These are phyloP conservation scores for Neobulgaria alba DNA, from an alignment of 2,329 filamentous ascomycete species.

Conservation along the genomic window DNA sequence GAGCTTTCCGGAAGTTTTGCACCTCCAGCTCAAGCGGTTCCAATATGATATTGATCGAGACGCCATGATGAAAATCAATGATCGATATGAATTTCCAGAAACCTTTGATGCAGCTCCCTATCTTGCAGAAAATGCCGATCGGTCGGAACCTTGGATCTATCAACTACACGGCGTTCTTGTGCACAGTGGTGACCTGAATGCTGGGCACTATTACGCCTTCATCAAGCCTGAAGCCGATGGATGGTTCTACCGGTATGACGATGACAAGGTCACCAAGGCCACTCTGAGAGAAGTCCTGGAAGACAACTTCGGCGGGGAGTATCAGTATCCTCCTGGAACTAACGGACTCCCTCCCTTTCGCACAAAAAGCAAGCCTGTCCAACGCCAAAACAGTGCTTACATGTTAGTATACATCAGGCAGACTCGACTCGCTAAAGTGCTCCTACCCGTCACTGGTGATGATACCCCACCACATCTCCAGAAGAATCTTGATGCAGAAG, in stretches of 20 bases:
- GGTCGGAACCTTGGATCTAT: slow-evolving; percentile 82
- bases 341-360: slow-evolving; percentile 32
- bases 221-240: slow-evolving; percentile 89
- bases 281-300: slow-evolving; percentile 87
- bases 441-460: slow-evolving; percentile 65
- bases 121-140: slow-evolving; percentile 76
- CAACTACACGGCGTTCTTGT: slow-evolving; percentile 92
- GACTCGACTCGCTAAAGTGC: slow-evolving; percentile 71
- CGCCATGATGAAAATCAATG: slow-evolving; percentile 98
- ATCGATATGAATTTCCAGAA: slow-evolving; percentile 84
- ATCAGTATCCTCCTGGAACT: slow-evolving; percentile 39
- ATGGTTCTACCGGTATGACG: slow-evolving; percentile 94
- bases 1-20: slow-evolving; percentile 86
- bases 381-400: slow-evolving; percentile 78
- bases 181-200: slow-evolving; percentile 92
- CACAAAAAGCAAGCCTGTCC: slow-evolving; percentile 40
- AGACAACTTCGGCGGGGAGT: slow-evolving; percentile 94
- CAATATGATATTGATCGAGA: slow-evolving; percentile 95
- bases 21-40: slow-evolving; percentile 93
- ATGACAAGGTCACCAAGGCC: slow-evolving; percentile 92
- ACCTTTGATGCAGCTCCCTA: slow-evolving; percentile 79
- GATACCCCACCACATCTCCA: slow-evolving; percentile 78
- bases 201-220: slow-evolving; percentile 97
- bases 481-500: slow-evolving; percentile 75
- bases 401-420: slow-evolving; percentile 98